A percentile compares a stretch with the other conserved stretches of the same genome.
These are phyloP conservation scores for Euphrasia arctica DNA, from an alignment of 305 asterid species.

Conservation along the genomic window DNA sequence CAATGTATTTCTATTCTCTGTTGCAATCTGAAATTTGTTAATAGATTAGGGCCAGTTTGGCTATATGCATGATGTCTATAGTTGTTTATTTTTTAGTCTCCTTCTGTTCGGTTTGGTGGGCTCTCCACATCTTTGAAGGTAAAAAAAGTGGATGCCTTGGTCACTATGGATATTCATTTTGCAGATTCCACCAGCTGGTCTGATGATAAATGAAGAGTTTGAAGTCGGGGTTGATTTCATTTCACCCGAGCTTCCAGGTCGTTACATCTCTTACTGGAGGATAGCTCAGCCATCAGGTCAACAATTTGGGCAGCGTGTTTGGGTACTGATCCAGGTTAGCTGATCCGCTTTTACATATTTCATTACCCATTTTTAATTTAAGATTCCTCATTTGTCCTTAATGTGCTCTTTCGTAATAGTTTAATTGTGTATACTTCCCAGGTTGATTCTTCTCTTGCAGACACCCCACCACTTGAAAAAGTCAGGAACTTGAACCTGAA, in stretches of 20 bases:
- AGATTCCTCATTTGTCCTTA: background rate
- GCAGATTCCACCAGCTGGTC: constrained; percentile 57
- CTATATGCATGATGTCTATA: background rate
- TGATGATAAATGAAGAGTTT: constrained; percentile 54
- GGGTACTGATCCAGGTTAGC: constrained; percentile 88
- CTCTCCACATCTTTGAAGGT: background rate
- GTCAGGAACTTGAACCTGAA: constrained; percentile 66
- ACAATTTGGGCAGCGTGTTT: constrained; percentile 92
- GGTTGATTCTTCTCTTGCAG: constrained; percentile 55
- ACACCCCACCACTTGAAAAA: constrained; percentile 29
- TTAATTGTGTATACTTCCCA: constrained; percentile 19
- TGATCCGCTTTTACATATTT: background rate
- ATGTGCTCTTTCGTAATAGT: background rate
- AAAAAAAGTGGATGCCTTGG: background rate
- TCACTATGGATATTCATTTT: constrained; percentile 6
- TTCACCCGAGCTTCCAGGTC: constrained; percentile 79
- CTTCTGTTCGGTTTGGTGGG: background rate
- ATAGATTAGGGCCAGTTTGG: too few relatives aligned
- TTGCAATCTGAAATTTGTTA: too few relatives aligned
- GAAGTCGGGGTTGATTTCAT: constrained; percentile 77
- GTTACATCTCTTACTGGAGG: constrained; percentile 83
- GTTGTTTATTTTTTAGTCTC: background rate
- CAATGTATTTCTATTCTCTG: too few relatives aligned
- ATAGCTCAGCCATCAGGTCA: constrained; percentile 82
- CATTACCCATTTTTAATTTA: background rate